Evolutionary conservation across 164 flowering plant species (phyloP), one percentile per base, ranked within the genome.

Genomic region (Piper longum): DNA sequence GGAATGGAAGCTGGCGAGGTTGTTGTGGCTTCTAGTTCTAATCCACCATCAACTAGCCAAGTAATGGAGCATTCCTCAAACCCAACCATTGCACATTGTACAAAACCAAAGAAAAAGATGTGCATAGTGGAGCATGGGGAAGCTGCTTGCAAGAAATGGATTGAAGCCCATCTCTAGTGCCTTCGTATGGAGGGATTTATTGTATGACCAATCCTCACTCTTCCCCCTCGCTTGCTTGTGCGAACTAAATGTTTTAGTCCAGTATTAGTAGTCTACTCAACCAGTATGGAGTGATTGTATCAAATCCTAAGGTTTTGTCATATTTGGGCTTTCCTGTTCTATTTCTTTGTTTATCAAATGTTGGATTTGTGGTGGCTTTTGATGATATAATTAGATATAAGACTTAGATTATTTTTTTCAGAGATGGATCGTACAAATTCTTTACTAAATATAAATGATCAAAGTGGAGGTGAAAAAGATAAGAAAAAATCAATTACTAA

Each of bases 131-230:
- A 81, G 74, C 76, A 81, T 60, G 89, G 89, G 57, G 84, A 85
- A 78, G 75, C 66, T 41, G 82, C 85, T 67, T 85, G 89, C 65
- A 55, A 78, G 4, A 82, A 85, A 70, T 83, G 83, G 89, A 85
- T 85, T 41, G 78, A 81, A 42, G 89, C 89, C 71, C 89, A 85
- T 70, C 74, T 67, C 7, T 17, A 4, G 56, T 85, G 89, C 71
- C 87, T 85, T 56, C 85, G 87, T 40, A 76, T 83, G 0, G 87
- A 85, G 73, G 87, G 89, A 17, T 85, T 85, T 69, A 80, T 78
- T 43, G 79, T 85, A 48, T 48, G 14, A 48, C 13, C 17, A 39
- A 57, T 14, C 8, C 6, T 19, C 12, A 48, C 52, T 9, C 14
- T 12, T 48, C 52, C 9, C 52, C 9, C 52, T 9, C 14, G 52